Evolutionary conservation across 352 stramenopile genomes (phyloP).

Genomic region (Hyphochytrium catenoides): DNA sequence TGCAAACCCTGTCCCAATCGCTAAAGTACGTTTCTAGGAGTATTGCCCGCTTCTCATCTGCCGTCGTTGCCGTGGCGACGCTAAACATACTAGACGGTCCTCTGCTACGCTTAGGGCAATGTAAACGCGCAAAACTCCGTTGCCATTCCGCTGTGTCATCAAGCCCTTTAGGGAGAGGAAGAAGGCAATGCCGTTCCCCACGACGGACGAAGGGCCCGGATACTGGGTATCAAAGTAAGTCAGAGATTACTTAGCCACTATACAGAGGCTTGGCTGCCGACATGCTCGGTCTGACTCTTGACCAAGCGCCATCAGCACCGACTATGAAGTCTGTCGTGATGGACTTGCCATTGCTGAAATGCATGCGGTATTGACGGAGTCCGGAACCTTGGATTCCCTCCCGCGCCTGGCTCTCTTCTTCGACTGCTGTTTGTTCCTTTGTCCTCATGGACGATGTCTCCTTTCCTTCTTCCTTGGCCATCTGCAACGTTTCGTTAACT

Average conservation of each 20-base stretch:
- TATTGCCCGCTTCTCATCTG: slow-evolving; percentile 1
- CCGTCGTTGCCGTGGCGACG: background rate
- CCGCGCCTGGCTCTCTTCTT: too few species aligned
- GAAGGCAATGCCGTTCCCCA: slow-evolving; percentile 8
- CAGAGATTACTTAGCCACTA: slow-evolving; percentile 5
- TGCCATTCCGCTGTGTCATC: slow-evolving; percentile 8
- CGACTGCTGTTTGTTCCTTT: too few species aligned
- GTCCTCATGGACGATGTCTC: too few species aligned
- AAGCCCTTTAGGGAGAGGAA: slow-evolving; percentile 6
- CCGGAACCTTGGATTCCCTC: too few species aligned
- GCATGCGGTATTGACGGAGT: too few species aligned
- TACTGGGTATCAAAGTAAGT: slow-evolving; percentile 10
- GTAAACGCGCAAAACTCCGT: slow-evolving; percentile 10
- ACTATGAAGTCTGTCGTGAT: slow-evolving; percentile 6
- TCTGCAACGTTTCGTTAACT: background rate
- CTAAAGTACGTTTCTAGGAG: slow-evolving; percentile 4
- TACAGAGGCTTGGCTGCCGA: slow-evolving; percentile 2
- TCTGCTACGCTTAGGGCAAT: slow-evolving; percentile 6
- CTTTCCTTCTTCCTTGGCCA: too few species aligned
- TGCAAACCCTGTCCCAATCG: slow-evolving; percentile 6
- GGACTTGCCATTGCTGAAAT: slow-evolving; percentile 4
- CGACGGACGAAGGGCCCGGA: slow-evolving; percentile 7
- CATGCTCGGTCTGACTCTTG: slow-evolving; percentile 6
- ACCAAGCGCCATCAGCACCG: slow-evolving; percentile 10
- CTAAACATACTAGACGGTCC: slow-evolving; percentile 3